These are phyloP conservation scores for Hibiscus syriacus DNA, from an alignment of 345 rosid species.

Conservation along the genomic window DNA sequence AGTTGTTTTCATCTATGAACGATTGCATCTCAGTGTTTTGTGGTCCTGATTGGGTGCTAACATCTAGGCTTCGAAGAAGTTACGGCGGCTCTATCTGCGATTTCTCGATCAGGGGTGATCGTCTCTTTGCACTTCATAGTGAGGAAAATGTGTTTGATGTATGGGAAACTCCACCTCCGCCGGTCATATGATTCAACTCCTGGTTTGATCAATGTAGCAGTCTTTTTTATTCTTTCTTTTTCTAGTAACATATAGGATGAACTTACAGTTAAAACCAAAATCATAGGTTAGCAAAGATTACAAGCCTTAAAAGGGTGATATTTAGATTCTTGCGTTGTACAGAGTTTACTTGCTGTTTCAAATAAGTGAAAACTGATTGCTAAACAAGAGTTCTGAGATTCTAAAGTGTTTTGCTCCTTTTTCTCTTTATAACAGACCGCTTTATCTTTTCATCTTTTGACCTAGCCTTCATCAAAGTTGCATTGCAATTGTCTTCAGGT, in stretches of 20 bases:
- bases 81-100: slow-evolving; percentile 87
- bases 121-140: slow-evolving; percentile 84
- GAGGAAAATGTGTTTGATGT: slow-evolving; percentile 91
- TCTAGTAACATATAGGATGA: slow-evolving; percentile 11
- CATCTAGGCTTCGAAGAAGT: slow-evolving; percentile 66
- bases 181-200: slow-evolving; percentile 40
- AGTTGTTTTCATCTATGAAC: slow-evolving; percentile 90
- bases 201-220: not conserved
- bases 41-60: slow-evolving; percentile 82
- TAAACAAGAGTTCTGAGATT: not conserved
- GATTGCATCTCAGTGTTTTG: slow-evolving; percentile 81
- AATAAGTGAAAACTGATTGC: slow-evolving; percentile 13
- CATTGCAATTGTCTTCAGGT: not conserved
- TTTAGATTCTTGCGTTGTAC: slow-evolving; percentile 3
- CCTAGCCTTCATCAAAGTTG: slow-evolving; percentile 13
- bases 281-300: slow-evolving; percentile 9
- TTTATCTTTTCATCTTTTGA: slow-evolving; percentile 14
- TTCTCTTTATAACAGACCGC: not conserved
- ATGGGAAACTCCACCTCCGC: slow-evolving; percentile 83
- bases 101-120: slow-evolving; percentile 83
- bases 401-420: slow-evolving; percentile 4
- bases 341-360: slow-evolving; percentile 6
- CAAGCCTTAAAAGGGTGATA: not conserved
- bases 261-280: not conserved
- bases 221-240: not conserved